These are phyloP conservation scores for Amanita jacksonii DNA, from an alignment of 768 basidiomycete genomes.

Conservation along the genomic window DNA sequence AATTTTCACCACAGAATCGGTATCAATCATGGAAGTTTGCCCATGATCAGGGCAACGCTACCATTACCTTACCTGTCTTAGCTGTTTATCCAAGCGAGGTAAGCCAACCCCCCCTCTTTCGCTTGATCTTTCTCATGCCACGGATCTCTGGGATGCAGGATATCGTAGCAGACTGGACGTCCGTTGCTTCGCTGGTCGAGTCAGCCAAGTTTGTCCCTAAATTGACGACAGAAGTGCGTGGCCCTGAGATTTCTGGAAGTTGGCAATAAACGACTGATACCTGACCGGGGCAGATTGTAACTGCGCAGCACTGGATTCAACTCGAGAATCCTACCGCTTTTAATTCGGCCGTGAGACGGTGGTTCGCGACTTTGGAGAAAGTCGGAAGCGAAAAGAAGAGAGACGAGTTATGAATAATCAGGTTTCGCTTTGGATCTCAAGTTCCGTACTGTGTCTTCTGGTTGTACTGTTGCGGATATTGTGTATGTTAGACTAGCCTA, in stretches of 20 bases:
- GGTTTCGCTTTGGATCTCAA: too few species aligned
- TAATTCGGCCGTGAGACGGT: constrained; percentile 41
- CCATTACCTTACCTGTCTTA: constrained; percentile 33
- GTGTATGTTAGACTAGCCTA: too few species aligned
- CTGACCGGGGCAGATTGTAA: constrained; percentile 30
- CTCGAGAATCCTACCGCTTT: constrained; percentile 46
- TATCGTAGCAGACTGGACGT: constrained; percentile 36
- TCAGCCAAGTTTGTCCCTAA: constrained; percentile 30
- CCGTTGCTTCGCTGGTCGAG: constrained; percentile 23
- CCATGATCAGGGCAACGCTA: constrained; percentile 35
- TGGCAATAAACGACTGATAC: background rate
- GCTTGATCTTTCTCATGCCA: background rate
- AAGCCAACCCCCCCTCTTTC: constrained; percentile 1
- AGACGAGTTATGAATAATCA: too few species aligned
- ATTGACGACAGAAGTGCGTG: constrained; percentile 27
- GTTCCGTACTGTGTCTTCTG: too few species aligned
- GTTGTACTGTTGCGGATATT: too few species aligned
- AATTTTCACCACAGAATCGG: constrained; percentile 26
- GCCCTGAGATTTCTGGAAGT: background rate
- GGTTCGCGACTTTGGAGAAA: too few species aligned
- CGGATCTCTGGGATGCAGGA: constrained; percentile 22
- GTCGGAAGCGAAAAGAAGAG: too few species aligned
- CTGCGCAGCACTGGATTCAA: constrained; percentile 60
- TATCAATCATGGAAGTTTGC: constrained; percentile 28
- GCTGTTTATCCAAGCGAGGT: constrained; percentile 32